A percentile compares a stretch with the other conserved stretches of the same genome.
Evolutionary conservation across 2,329 filamentous ascomycete species (phyloP).

Genomic region (Teratosphaeria epicoccoides): DNA sequence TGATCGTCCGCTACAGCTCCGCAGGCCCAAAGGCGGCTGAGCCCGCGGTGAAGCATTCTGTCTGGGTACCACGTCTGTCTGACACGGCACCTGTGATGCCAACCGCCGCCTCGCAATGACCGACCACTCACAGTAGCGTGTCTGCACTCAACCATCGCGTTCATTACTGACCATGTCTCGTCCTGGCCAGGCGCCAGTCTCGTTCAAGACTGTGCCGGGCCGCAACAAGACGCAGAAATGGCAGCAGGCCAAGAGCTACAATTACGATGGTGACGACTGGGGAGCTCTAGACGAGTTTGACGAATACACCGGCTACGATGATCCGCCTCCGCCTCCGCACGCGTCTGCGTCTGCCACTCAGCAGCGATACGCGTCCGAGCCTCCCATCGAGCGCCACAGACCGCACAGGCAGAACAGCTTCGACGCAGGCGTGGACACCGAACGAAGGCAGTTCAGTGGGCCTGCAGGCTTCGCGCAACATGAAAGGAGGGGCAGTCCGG

Average conservation of each 20-base stretch:
- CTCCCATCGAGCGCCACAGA: constrained; percentile 12
- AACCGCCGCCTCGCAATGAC: background rate
- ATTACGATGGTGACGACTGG: constrained; percentile 92
- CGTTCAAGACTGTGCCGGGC: constrained; percentile 77
- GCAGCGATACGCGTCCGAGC: constrained; percentile 30
- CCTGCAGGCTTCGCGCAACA: constrained; percentile 5
- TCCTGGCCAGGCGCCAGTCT: constrained; percentile 33
- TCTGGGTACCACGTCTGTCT: background rate
- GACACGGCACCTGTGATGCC: background rate
- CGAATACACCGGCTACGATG: constrained; percentile 42
- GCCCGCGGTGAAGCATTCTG: background rate
- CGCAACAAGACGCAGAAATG: constrained; percentile 88
- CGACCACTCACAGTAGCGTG: background rate
- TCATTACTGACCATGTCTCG: background rate
- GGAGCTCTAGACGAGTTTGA: constrained; percentile 54
- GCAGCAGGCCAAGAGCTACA: constrained; percentile 77
- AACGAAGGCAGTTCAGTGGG: constrained; percentile 38
- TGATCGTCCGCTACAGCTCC: background rate
- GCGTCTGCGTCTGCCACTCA: constrained; percentile 22
- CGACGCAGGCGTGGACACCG: constrained; percentile 38
- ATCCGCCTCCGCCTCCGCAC: constrained; percentile 29
- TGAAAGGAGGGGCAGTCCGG: constrained; percentile 3
- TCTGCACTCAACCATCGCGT: background rate
- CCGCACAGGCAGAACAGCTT: constrained; percentile 40
- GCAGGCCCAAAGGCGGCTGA: background rate